Conservation (phyloP, 2,329 filamentous ascomycete genomes). For the Curvularia eragrostidis region DNA sequence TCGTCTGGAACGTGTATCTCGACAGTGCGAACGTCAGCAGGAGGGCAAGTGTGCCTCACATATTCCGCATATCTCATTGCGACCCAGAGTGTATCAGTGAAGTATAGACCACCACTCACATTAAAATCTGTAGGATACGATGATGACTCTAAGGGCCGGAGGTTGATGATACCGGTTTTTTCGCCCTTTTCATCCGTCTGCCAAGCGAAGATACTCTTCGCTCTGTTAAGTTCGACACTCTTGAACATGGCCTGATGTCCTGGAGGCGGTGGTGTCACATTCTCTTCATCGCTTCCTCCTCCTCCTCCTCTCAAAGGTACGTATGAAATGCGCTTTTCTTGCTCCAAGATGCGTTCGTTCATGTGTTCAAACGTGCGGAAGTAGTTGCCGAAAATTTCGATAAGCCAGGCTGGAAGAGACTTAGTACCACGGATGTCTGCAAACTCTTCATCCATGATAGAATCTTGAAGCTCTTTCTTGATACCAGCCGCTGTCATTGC, state of each 20-base stretch:
- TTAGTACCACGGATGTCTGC: background rate
- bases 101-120: background rate
- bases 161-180: background rate
- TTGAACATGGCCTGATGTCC: background rate
- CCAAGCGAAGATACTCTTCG: background rate
- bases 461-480: background rate
- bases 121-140: conserved; percentile 1
- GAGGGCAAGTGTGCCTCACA: background rate
- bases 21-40: background rate
- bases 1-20: conserved; percentile 2
- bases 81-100: conserved; percentile 9
- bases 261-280: background rate
- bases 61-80: background rate
- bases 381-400: background rate
- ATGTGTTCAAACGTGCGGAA: background rate
- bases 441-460: background rate
- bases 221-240: background rate
- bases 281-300: background rate
- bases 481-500: background rate
- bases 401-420: background rate
- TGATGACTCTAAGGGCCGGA: background rate
- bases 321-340: background rate
- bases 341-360: background rate
- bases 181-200: background rate
- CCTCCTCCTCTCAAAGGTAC: background rate